Evolutionary conservation across 2,329 filamentous ascomycete genomes (phyloP).

Genomic region (Furcasterigmium sp.): DNA sequence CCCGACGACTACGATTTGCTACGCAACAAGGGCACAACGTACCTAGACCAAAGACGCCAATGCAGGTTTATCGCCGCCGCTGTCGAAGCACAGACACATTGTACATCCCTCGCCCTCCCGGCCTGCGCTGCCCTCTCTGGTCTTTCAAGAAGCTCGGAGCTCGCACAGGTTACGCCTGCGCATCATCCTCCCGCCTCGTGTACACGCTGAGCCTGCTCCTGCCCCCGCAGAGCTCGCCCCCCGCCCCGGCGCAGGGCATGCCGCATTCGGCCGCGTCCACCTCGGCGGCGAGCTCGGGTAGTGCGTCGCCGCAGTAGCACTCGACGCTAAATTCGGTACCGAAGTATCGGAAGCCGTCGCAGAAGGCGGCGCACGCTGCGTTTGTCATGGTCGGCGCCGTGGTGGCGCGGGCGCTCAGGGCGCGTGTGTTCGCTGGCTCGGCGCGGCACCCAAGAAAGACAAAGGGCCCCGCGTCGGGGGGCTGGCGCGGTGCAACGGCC

Average conservation of each 20-base stretch:
- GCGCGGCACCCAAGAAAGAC: constrained; percentile 28
- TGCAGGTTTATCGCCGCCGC: no score
- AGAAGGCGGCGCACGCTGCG: constrained; percentile 24
- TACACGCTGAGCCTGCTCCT: constrained; percentile 30
- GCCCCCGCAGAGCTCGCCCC: constrained; percentile 32
- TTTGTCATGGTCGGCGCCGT: constrained; percentile 25
- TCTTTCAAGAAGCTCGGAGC: no score
- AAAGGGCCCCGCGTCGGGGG: constrained; percentile 23
- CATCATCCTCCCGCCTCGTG: constrained; percentile 14
- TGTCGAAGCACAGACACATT: no score
- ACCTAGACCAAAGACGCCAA: no score
- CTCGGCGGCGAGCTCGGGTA: constrained; percentile 20
- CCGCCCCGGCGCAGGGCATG: constrained; percentile 34
- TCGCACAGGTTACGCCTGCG: not conserved
- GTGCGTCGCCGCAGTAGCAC: constrained; percentile 28
- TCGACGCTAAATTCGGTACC: constrained; percentile 31
- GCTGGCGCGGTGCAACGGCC: constrained; percentile 22
- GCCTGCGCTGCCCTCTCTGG: no score
- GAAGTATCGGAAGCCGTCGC: constrained; percentile 23
- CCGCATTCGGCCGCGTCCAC: constrained; percentile 27
- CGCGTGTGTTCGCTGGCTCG: constrained; percentile 26
- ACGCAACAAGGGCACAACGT: no score
- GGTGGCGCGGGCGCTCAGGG: constrained; percentile 19
- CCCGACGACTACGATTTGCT: no score
- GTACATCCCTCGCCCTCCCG: no score